Percentiles rank a stretch among this genome's conserved stretches.
Conservation (phyloP, 495 filamentous ascomycete genomes). For the Trichocladium uniseriatum region DNA sequence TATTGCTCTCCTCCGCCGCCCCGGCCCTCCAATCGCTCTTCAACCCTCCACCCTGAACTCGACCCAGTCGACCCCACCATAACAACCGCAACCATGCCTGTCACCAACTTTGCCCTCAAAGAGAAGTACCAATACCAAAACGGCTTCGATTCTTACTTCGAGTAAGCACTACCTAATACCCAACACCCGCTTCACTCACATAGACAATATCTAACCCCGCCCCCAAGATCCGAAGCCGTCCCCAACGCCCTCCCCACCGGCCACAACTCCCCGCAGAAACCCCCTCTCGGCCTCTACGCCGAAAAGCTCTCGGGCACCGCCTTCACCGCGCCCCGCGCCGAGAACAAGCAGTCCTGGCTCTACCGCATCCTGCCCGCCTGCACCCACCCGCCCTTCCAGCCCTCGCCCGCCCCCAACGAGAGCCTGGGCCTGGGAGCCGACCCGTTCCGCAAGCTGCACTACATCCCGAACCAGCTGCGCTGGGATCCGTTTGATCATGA, state of each 20-base stretch:
- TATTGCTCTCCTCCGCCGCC: neutral
- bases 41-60: neutral
- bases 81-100: slow-evolving; percentile 41
- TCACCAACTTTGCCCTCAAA: slow-evolving; percentile 43
- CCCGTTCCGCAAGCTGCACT: slow-evolving; percentile 40
- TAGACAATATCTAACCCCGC: neutral
- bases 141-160: slow-evolving; percentile 57
- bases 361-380: slow-evolving; percentile 82
- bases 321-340: slow-evolving; percentile 81
- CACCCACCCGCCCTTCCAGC: slow-evolving; percentile 62
- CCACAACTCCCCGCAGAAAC: slow-evolving; percentile 84
- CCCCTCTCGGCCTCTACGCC: slow-evolving; percentile 72
- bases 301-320: slow-evolving; percentile 93
- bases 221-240: slow-evolving; percentile 37
- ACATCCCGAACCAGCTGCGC: slow-evolving; percentile 80
- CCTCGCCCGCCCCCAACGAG: slow-evolving; percentile 26
- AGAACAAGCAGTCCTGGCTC: slow-evolving; percentile 92
- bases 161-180: slow-evolving; percentile 32
- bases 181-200: neutral
- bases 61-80: neutral
- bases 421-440: slow-evolving; percentile 12
- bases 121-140: slow-evolving; percentile 58
- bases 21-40: neutral
- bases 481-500: slow-evolving; percentile 86
- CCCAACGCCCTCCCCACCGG: slow-evolving; percentile 45